Percentiles rank a stretch among this genome's conserved stretches.
phyloP scores from a whole-genome alignment of 2,329 filamentous ascomycete species.

The Raffaelea albimanens region DNA sequence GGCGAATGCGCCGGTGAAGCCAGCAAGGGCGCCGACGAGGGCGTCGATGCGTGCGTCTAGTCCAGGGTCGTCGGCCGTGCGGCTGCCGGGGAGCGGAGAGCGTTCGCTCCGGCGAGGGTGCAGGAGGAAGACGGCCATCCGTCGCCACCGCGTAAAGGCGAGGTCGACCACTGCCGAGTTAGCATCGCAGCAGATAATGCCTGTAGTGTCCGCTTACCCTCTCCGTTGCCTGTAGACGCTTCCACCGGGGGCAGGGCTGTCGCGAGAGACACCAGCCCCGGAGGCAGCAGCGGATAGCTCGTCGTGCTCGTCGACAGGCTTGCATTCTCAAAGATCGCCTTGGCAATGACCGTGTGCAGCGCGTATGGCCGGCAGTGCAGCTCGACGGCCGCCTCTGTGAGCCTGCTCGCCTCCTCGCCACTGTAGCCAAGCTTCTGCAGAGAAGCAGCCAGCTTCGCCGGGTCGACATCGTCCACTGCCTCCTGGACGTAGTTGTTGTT shows the following conservation, averaged over 20 bases:
- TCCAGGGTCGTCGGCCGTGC: slow-evolving; percentile 16
- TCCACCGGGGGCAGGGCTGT: slow-evolving; percentile 20
- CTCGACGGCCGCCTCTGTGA: background rate
- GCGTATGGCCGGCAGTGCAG: slow-evolving; percentile 21
- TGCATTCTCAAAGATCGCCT: slow-evolving; percentile 25
- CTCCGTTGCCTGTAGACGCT: slow-evolving; percentile 13
- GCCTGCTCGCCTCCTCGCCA: background rate
- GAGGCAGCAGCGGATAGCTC: slow-evolving; percentile 25
- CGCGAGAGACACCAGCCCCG: slow-evolving; percentile 20
- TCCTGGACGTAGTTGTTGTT: slow-evolving; percentile 27
- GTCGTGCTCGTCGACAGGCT: slow-evolving; percentile 14
- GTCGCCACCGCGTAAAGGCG: slow-evolving; percentile 32
- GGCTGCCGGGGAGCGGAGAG: slow-evolving; percentile 21
- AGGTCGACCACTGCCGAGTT: slow-evolving; percentile 19
- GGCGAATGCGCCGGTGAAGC: slow-evolving; percentile 25
- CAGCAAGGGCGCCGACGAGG: slow-evolving; percentile 23
- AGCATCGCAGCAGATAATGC: background rate
- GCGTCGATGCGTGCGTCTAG: slow-evolving; percentile 19
- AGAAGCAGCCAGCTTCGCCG: background rate
- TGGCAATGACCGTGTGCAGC: slow-evolving; percentile 28
- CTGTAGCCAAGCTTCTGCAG: background rate
- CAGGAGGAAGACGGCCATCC: slow-evolving; percentile 31
- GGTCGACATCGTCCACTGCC: slow-evolving; percentile 9
- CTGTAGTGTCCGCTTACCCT: slow-evolving; percentile 20
- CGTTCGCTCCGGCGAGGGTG: slow-evolving; percentile 27